Base-by-base conservation (phyloP, 345 rosid genomes). In the Chamaenerion angustifolium region DNA sequence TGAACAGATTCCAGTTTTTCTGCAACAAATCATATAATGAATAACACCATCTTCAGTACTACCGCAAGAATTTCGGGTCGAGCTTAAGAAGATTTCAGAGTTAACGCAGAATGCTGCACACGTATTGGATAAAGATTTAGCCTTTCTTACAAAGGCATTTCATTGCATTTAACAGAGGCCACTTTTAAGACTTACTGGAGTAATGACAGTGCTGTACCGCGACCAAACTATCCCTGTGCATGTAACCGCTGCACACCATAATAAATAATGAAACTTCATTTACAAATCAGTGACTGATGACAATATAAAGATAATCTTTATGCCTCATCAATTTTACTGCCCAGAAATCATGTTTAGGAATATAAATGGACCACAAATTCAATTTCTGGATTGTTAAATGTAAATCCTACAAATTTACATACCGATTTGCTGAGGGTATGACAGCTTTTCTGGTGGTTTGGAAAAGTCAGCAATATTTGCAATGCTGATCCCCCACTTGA, bases 1-100 rank as follows among this genome's bases (percentile, higher is more conserved):
- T 75, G 44, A 83, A 80, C 50, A 90, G 92, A 67, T 86, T 90
- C 98, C 96, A 90, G 69, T 90, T 86, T 74, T 86, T 81, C 98
- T 86, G 79, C 59, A 70, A 61, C 64, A 56, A 23, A 25, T 7
- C 27, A 21, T 8, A 4, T n/a, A 46, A 27, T 17, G 25, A 41
- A 17, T 13, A 11, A n/a, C n/a, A n/a, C n/a, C n/a, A n/a, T n/a
- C 19, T 15, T 15, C 6, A n/a, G 11, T 12, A 17, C 16, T 43
- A 40, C 37, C 5, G 5, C n/a, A 8, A 31, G 37, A 31, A 7
- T 2, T 21, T 21, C 25, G 4, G 4, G 25, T 31, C 37, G 8
- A 31, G 37, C 6, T 31, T 31, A 7, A 31, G 37, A 31, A 31
- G 37, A 31, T 31, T 3, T 31, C 37, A 5, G 37, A 31, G 4